Base-by-base conservation (phyloP, 345 rosid genomes). In the Psidium friedrichsthalianum region DNA sequence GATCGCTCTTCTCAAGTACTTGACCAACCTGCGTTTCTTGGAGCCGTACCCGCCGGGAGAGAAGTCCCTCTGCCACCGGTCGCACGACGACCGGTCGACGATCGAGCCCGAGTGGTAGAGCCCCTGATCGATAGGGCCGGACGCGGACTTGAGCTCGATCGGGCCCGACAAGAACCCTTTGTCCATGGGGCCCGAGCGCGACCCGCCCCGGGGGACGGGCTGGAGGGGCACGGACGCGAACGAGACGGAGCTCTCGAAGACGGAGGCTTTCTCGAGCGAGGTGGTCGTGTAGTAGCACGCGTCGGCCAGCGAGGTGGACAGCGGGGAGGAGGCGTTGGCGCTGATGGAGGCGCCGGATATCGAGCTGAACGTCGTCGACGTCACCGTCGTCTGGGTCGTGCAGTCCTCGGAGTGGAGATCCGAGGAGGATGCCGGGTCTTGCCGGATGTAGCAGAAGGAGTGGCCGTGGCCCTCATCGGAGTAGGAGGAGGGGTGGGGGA, bases 321-420 rank as follows among this genome's bases (percentile, higher is more conserved):
- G 95, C 7, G 95, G 94, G 4, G 98, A 91, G 1, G 98, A 96
- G 13, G 95, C 89, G 90, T 97, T 97, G 84, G 99, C 98, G 83
- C 99, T 92, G 82, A 96, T 92, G 32, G 98, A 97, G 29, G 99
- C 98, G 40, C 99, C 99, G 90, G 99, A 94, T 74, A 97, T 97
- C 49, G 96, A 86, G 9, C 93, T 92, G 90, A 97, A 93, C 55
- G 98, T 91, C 53, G 91, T 86, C 56, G 82, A 51, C 58, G 59
- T 52, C 3, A 56, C 84, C 58, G 87, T 82, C 83, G 87, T 47
- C 32, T 51, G 84, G 51, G 59, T 53, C 74, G 61, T 27, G 54
- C 56, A 54, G 27, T 69, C 80, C 80, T 69, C 80, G 88, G 58
- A 83, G 91, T 82, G 86, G 84, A 80, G 76, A 88, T 93, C 86